These are phyloP conservation scores for Fusarium virguliforme DNA, from an alignment of 2,329 filamentous ascomycete species.

Conservation along the genomic window DNA sequence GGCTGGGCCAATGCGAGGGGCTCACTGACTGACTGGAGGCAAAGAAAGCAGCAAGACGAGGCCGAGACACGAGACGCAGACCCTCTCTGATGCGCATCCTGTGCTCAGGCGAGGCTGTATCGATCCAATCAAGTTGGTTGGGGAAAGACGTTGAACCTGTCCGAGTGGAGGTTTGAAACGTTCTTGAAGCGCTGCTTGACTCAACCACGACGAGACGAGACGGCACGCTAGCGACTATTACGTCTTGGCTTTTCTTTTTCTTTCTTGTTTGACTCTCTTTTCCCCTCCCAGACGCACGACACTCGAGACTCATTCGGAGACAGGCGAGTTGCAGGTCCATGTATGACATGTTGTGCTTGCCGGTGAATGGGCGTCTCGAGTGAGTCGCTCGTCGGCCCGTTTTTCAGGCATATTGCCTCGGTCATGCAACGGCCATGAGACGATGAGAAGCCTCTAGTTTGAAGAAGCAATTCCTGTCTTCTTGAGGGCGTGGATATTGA, in stretches of 20 bases:
- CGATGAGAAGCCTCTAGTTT: constrained; percentile 15
- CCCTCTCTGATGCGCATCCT: constrained; percentile 27
- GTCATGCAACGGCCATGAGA: constrained; percentile 1
- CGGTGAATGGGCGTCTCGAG: constrained; percentile 20
- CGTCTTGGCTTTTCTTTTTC: neutral
- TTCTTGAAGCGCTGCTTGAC: constrained; percentile 29
- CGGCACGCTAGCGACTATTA: constrained; percentile 2
- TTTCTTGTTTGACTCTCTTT: constrained; percentile 4
- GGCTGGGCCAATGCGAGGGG: constrained; percentile 27
- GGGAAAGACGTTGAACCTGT: constrained; percentile 31
- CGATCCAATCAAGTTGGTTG: constrained; percentile 30
- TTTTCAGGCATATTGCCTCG: neutral
- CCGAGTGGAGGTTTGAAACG: constrained; percentile 37
- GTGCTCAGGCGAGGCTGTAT: constrained; percentile 27
- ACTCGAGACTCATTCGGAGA: neutral
- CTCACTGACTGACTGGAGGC: neutral
- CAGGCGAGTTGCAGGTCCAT: neutral
- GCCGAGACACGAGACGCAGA: constrained; percentile 40
- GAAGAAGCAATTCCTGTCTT: constrained; percentile 10
- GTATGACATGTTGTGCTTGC: constrained; percentile 11
- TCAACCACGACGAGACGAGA: constrained; percentile 17
- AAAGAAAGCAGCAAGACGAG: constrained; percentile 22
- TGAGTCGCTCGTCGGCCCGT: constrained; percentile 23
- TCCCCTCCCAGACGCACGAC: neutral
- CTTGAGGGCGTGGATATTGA: constrained; percentile 10